Evolutionary conservation across 2,329 filamentous ascomycete species (phyloP), one percentile per base, ranked within the genome.

Genomic region (Fusarium poae): DNA sequence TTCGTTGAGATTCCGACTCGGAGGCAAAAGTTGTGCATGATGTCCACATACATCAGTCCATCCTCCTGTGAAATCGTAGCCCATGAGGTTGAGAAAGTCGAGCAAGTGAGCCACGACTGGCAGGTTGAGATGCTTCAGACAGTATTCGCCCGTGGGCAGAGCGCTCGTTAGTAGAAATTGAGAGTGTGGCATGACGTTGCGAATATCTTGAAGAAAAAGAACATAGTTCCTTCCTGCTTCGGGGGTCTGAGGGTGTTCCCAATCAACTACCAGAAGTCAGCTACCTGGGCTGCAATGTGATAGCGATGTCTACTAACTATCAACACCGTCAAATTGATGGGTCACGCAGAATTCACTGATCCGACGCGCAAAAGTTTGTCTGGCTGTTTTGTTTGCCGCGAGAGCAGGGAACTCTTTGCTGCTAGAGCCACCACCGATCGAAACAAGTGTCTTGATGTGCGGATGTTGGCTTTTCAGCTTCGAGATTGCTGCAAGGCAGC

Each of bases 31-130:
- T 72, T 90, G 88, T 3, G 89, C 86, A 37, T 91, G 89, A 73
- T 91, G 88, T 15, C 89, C 89, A 12, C 84, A 85, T 30, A 85
- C 83, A 23, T 81, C 76, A 3, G 83, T 84, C 89, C 89, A 91
- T 10, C 87, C 83, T 0, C 89, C 89, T 0, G 85, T 83, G 69
- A 91, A 91, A 75, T 92, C 89, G 74, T 92, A 92, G 15, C 85
- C 83, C 90, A 92, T 92, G 44, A 92, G 80, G 72, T 91, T 91
- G 64, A 91, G 79, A 71, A 86, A 81, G 75, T 91, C 88, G 45
- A 91, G 81, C 37, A 86, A 79, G 5, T 80, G 69, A 3, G 84
- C 81, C 3, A 86, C 85, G 13, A 82, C 79, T 4, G 72, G 70
- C 6, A 91, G 79, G 65, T 90, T 82, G 73, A 91, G 88, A 73